These are phyloP conservation scores for Alternaria sp. DNA, from an alignment of 2,329 filamentous ascomycete genomes.

Conservation along the genomic window DNA sequence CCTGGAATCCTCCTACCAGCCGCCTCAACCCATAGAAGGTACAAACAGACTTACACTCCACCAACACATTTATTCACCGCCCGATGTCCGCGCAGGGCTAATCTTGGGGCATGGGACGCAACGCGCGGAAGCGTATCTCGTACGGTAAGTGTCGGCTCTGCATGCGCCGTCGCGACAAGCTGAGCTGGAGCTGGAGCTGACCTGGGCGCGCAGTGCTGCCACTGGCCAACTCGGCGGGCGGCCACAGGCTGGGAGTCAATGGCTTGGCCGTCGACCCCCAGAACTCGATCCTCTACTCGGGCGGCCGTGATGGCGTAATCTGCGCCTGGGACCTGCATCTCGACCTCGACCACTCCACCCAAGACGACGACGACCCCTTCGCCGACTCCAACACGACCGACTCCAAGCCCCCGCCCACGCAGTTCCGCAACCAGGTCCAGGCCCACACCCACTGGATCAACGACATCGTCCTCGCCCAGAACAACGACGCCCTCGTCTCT, in stretches of 20 bases:
- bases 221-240: slow-evolving; percentile 75
- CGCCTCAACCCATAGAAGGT: too few species aligned
- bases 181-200: slow-evolving; percentile 2
- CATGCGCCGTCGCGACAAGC: slow-evolving; percentile 2
- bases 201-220: slow-evolving; percentile 65
- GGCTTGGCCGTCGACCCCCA: slow-evolving; percentile 85
- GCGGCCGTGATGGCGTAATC: slow-evolving; percentile 91
- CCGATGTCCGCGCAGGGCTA: slow-evolving; percentile 25
- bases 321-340: slow-evolving; percentile 93
- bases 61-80: neutral
- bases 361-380: slow-evolving; percentile 52
- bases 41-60: too few species aligned
- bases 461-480: slow-evolving; percentile 81
- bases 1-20: slow-evolving; percentile 6
- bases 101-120: slow-evolving; percentile 54
- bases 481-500: slow-evolving; percentile 80
- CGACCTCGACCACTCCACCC: slow-evolving; percentile 56
- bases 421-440: slow-evolving; percentile 68
- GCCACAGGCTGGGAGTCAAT: slow-evolving; percentile 93
- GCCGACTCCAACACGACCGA: slow-evolving; percentile 41
- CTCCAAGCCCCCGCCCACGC: slow-evolving; percentile 55
- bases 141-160: slow-evolving; percentile 51
- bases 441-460: slow-evolving; percentile 98
- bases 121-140: slow-evolving; percentile 60
- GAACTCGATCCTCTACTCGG: slow-evolving; percentile 90